Conservation (phyloP, 2,329 filamentous ascomycete genomes). For the Dryadomyces sulphureus region DNA sequence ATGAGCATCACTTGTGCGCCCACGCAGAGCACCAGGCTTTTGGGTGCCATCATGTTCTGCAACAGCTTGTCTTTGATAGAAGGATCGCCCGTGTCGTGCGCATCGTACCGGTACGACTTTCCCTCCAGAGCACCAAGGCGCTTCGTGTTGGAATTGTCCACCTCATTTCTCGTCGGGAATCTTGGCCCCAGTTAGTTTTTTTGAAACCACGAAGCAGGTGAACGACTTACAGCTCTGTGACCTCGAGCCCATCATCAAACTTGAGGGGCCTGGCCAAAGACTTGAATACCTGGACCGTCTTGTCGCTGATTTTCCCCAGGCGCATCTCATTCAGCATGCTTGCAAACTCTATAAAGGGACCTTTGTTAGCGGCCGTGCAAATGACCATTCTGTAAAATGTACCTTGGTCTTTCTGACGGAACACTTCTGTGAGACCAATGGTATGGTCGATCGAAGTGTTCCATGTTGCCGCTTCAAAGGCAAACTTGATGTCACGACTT, state of each 20-base stretch:
- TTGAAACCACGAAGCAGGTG: background rate
- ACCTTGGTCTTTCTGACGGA: conserved; percentile 79
- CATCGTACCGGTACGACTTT: conserved; percentile 51
- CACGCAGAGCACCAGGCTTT: conserved; percentile 65
- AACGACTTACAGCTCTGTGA: conserved; percentile 60
- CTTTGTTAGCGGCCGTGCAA: conserved; percentile 13
- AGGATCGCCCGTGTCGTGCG: conserved; percentile 61
- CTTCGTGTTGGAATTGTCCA: conserved; percentile 69
- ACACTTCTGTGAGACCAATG: conserved; percentile 87
- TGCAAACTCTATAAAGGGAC: conserved; percentile 50
- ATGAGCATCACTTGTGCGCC: conserved; percentile 99
- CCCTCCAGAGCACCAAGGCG: conserved; percentile 62
- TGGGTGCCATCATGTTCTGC: conserved; percentile 85
- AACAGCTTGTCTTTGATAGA: conserved; percentile 62
- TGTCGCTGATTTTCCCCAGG: conserved; percentile 62
- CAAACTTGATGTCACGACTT: conserved; percentile 62
- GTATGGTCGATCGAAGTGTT: conserved; percentile 86
- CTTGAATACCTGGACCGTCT: conserved; percentile 64
- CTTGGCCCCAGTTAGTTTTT: conserved; percentile 19
- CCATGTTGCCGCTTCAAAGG: conserved; percentile 89
- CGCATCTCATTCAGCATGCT: conserved; percentile 97
- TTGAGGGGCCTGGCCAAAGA: conserved; percentile 54
- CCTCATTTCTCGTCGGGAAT: conserved; percentile 81
- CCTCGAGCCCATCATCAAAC: conserved; percentile 60
- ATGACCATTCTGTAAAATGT: conserved; percentile 13